Evolutionary conservation across 2,329 filamentous ascomycete species (phyloP).

Genomic region (Exophiala spinifera): DNA sequence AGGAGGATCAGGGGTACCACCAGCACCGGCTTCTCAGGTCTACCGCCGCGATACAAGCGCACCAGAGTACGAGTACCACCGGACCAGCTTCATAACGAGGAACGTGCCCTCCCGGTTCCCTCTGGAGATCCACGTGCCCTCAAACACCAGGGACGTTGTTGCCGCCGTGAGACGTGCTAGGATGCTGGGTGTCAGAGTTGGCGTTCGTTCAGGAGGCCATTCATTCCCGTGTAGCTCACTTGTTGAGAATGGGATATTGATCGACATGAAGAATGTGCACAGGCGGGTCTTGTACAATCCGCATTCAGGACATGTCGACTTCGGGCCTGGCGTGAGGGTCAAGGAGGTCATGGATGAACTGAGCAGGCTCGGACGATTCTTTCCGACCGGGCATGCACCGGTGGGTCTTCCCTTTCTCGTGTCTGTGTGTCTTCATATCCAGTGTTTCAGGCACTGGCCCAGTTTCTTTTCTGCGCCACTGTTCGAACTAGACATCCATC

Average conservation of each 20-base stretch:
- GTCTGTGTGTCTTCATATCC: too few species aligned
- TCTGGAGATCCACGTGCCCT: background rate
- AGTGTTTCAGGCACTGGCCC: too few species aligned
- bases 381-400: slow-evolving; percentile 30
- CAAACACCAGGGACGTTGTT: background rate
- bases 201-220: slow-evolving; percentile 4
- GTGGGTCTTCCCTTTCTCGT: too few species aligned
- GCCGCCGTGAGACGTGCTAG: background rate
- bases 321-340: slow-evolving; percentile 2
- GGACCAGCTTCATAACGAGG: background rate
- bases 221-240: background rate
- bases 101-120: background rate
- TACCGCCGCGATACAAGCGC: background rate
- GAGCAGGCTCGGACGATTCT: slow-evolving; percentile 16
- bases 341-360: slow-evolving; percentile 6
- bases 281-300: slow-evolving; percentile 4
- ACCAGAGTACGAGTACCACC: background rate
- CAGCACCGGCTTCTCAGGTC: background rate
- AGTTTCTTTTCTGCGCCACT: too few species aligned
- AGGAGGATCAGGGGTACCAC: too few species aligned
- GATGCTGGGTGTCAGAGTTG: background rate
- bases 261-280: slow-evolving; percentile 3
- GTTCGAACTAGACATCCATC: too few species aligned
- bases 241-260: background rate
- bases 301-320: background rate